phyloP scores from a whole-genome alignment of 225 moss, liverwort and hornwort species.

The Thuidium tamariscinum region DNA sequence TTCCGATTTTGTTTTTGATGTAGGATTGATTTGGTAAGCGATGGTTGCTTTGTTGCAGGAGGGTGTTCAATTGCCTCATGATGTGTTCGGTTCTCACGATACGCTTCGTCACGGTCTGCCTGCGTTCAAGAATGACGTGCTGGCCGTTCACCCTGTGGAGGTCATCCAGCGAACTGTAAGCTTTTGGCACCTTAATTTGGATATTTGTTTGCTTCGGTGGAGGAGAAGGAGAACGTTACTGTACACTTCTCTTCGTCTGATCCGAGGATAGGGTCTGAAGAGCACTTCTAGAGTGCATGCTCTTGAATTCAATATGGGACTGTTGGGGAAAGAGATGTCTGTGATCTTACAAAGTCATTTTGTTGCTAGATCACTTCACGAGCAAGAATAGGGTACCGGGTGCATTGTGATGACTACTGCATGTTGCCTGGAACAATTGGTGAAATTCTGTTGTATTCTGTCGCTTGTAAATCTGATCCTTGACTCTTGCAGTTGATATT shows the following conservation, averaged over 20 bases:
- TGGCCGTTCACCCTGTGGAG: constrained; percentile 59
- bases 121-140: constrained; percentile 61
- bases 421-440: not conserved
- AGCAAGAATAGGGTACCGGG: not conserved
- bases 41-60: not conserved
- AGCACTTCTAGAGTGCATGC: not conserved
- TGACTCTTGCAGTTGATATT: not conserved
- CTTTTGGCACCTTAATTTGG: not conserved
- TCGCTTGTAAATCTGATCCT: not conserved
- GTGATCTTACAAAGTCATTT: not conserved
- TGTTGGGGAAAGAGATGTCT: not conserved
- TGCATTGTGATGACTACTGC: not conserved
- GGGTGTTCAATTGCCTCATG: constrained; percentile 51
- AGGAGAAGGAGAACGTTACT: not conserved
- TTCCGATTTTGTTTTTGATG: not conserved
- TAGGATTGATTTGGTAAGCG: not conserved
- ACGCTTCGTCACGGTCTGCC: constrained; percentile 75
- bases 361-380: not conserved
- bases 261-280: not conserved
- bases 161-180: constrained; percentile 68
- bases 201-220: not conserved
- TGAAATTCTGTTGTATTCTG: not conserved
- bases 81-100: constrained; percentile 72
- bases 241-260: not conserved
- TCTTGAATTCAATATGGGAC: not conserved